These are phyloP conservation scores for Maudiozyma barnettii DNA, from an alignment of 805 yeast genomes.

Conservation along the genomic window DNA sequence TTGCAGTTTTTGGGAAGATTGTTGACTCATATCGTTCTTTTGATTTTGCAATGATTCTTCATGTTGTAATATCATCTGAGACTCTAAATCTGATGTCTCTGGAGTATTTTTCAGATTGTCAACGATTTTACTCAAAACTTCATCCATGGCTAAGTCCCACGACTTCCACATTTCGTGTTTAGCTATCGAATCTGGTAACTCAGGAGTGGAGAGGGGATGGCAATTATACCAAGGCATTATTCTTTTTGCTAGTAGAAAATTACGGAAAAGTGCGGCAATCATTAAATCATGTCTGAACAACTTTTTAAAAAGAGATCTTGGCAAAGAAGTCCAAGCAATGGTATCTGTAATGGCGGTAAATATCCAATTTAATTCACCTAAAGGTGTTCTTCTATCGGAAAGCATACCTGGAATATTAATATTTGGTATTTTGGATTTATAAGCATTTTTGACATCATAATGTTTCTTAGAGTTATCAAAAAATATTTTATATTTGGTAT, in stretches of 20 bases:
- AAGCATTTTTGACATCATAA: slow-evolving; percentile 13
- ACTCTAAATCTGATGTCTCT: slow-evolving; percentile 22
- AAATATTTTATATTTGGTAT: slow-evolving; percentile 33
- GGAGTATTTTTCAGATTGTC: slow-evolving; percentile 33
- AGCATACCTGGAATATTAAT: slow-evolving; percentile 79
- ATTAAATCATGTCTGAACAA: slow-evolving; percentile 90
- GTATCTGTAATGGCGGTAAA: slow-evolving; percentile 97
- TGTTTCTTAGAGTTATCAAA: slow-evolving; percentile 24
- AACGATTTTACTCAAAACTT: slow-evolving; percentile 67
- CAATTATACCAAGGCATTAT: slow-evolving; percentile 90
- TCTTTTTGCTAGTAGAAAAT: slow-evolving; percentile 82
- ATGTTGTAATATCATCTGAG: slow-evolving; percentile 19
- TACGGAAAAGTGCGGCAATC: slow-evolving; percentile 93
- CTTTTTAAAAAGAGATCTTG: slow-evolving; percentile 79
- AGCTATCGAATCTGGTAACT: slow-evolving; percentile 70
- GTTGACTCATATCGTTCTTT: slow-evolving; percentile 1
- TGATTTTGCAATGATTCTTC: slow-evolving; percentile 16
- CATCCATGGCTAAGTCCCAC: slow-evolving; percentile 96
- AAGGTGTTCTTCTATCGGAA: slow-evolving; percentile 87
- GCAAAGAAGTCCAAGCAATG: slow-evolving; percentile 90
- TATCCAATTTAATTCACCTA: slow-evolving; percentile 95
- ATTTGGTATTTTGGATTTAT: slow-evolving; percentile 26
- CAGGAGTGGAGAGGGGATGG: slow-evolving; percentile 91
- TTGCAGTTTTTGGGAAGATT: background rate
- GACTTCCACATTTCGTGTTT: slow-evolving; percentile 94